These are phyloP conservation scores for Globisporangium cederbergense DNA, from an alignment of 352 stramenopile species.

Conservation along the genomic window DNA sequence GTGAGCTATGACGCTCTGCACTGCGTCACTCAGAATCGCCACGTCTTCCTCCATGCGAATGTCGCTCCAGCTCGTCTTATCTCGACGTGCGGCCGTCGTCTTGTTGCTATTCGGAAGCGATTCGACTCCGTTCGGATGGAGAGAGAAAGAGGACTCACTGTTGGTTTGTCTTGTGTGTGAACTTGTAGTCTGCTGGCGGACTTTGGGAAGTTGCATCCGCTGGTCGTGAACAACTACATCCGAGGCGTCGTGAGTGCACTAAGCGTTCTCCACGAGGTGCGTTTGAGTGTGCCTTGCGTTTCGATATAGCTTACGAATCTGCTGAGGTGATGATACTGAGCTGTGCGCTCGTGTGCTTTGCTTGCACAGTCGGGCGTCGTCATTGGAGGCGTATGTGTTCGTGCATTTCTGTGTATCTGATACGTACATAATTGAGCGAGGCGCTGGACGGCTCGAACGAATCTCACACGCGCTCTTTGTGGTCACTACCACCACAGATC, in stretches of 20 bases:
- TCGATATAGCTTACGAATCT: too few relatives aligned
- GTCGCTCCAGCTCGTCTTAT: not conserved
- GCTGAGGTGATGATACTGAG: not conserved
- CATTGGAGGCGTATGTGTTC: conserved; percentile 23
- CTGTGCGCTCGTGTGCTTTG: not conserved
- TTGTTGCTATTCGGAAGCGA: too few relatives aligned
- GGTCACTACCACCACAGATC: not conserved
- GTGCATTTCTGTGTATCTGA: not conserved
- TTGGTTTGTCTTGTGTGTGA: too few relatives aligned
- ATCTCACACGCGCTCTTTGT: not conserved
- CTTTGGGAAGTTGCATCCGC: conserved; percentile 36
- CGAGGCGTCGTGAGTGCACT: conserved; percentile 28
- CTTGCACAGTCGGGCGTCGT: conserved; percentile 12
- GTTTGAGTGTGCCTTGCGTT: not conserved
- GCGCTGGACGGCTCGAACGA: too few relatives aligned
- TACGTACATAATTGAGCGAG: too few relatives aligned
- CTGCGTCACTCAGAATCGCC: not conserved
- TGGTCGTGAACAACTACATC: conserved; percentile 32
- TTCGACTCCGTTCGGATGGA: too few relatives aligned
- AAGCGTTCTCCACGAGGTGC: conserved; percentile 33
- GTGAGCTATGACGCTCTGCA: conserved; percentile 7
- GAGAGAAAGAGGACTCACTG: too few relatives aligned
- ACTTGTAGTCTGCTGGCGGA: conserved; percentile 14
- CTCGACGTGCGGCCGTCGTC: not conserved
- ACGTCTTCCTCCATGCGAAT: not conserved